Evolutionary conservation across 352 stramenopile genomes (phyloP), one percentile per base, ranked within the genome.

Genomic region (Phytophthora pistaciae): DNA sequence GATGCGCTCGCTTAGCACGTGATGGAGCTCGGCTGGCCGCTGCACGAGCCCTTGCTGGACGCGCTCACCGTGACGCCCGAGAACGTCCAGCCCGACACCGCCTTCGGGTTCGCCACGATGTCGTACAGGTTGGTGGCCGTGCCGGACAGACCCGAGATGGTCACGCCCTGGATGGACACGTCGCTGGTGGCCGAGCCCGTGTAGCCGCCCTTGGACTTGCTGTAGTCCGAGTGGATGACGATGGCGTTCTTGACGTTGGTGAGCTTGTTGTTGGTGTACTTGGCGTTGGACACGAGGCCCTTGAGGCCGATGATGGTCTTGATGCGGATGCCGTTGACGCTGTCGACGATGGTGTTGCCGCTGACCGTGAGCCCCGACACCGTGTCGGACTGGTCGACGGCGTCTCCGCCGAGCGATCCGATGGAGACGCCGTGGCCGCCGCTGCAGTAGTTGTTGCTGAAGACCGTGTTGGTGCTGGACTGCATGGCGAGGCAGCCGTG

Each of bases 341-440:
- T 55, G 65, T 67, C 60, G 57, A 72, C 54, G 23, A 54, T 72
- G 27, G 65, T 64, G 46, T 64, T 71, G 61, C 71, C 66, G 2
- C 31, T 23, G 0, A 79, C 67, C 3, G 40, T 62, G 50, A 79
- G 60, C 6, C 66, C 56, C 14, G 50, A 46, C 23, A 77, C 56
- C n/a, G 60, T 70, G 64, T 58, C n/a, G 3, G 70, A 53, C 9
- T 20, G 21, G 49, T 64, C 49, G 3, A 74, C 7, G 0, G 20
- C 31, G 18, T 27, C 3, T 21, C 72, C 72, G 21, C 68, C 72
- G 44, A 79, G 31, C 48, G 72, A 79, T 20, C 72, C 72, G 38
- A 79, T 73, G 16, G 72, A 79, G 59, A 79, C 62, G 14, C 72
- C 68, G 46, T 64, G 46, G 50, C 70, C 62, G 21, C 49, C 55